Evolutionary conservation across 2,329 filamentous ascomycete genomes (phyloP).

Genomic region (Pseudogymnoascus sp.): DNA sequence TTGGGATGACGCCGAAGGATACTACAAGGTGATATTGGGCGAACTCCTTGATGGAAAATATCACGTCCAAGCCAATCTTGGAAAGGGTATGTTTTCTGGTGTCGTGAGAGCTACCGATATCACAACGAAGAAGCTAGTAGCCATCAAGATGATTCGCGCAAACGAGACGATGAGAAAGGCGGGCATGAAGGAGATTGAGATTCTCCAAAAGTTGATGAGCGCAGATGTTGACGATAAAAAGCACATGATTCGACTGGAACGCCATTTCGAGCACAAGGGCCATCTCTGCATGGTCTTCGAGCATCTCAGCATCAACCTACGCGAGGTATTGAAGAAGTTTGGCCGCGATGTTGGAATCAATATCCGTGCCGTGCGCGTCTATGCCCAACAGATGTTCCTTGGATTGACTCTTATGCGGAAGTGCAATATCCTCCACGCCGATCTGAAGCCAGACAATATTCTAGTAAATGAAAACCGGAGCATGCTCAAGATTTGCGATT

Average conservation of each 20-base stretch:
- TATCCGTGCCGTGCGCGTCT: constrained; percentile 74
- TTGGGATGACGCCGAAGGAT: constrained; percentile 88
- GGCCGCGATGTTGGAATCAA: constrained; percentile 92
- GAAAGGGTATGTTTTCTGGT: constrained; percentile 92
- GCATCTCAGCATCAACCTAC: constrained; percentile 84
- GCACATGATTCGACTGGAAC: constrained; percentile 81
- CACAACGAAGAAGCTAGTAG: constrained; percentile 67
- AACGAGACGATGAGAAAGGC: constrained; percentile 92
- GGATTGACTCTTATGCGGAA: constrained; percentile 81
- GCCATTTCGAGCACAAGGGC: constrained; percentile 85
- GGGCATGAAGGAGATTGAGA: constrained; percentile 88
- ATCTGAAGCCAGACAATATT: constrained; percentile 97
- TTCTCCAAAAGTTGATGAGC: constrained; percentile 77
- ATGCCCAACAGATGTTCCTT: constrained; percentile 90
- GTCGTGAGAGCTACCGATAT: constrained; percentile 84
- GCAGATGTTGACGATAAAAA: constrained; percentile 84
- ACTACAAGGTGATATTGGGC: constrained; percentile 89
- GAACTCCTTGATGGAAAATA: constrained; percentile 86
- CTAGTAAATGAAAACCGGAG: constrained; percentile 79
- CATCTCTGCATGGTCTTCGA: constrained; percentile 97
- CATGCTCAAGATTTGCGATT: constrained; percentile 86
- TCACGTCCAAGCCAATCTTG: constrained; percentile 77
- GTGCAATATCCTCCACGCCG: constrained; percentile 89
- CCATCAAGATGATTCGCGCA: constrained; percentile 96
- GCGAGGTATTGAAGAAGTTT: constrained; percentile 92